Evolutionary conservation across 192 early-diverging fungal species (phyloP), one percentile per base, ranked within the genome.

Genomic region (Backusella psychrophila): DNA sequence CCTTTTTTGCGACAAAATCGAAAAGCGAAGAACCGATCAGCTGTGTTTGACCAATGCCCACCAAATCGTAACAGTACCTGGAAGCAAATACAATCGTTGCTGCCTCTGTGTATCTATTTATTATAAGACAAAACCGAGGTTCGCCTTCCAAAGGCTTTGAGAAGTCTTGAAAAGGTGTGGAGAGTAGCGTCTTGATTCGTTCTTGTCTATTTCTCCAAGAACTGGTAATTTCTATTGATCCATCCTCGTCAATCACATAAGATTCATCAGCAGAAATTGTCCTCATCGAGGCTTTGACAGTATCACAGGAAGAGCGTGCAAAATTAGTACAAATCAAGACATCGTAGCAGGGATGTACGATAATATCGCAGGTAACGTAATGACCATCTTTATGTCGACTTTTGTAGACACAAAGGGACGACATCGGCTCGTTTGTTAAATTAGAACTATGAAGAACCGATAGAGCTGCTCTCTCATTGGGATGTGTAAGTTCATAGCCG

Each of bases 341-440:
- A 15, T 83, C 82, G n/a, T 46, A 77, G 39, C 75, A 78, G 38
- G 71, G 52, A 41, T 83, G 70, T 42, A 83, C 72, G 4, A 74
- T 63, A 14, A 76, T 69, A 21, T 79, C 75, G 14, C 73, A 23
- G 4, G 71, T 52, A 19, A 79, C 75, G 53, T 76, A 80, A 3
- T 59, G 6, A 0, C 84, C 87, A 31, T 80, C 44, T 66, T 84
- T 84, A 73, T 80, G 78, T 46, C 44, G 74, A 29, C 77, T 75
- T 4, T 84, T 84, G 15, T 82, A 68, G 4, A 75, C 42, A 19
- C 80, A 69, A 11, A 81, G 78, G 8, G 82, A 80, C 14, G 82
- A 81, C 80, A 85, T 82, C 31, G 83, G 80, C 56, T 85, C 80
- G n/a, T 79, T 63, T 14, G 69, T 63, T 19, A 88, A 71, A 44